phyloP scores from a whole-genome alignment of 108 stramenopile genomes.

The Cyclotella choctawhatcheeana region DNA sequence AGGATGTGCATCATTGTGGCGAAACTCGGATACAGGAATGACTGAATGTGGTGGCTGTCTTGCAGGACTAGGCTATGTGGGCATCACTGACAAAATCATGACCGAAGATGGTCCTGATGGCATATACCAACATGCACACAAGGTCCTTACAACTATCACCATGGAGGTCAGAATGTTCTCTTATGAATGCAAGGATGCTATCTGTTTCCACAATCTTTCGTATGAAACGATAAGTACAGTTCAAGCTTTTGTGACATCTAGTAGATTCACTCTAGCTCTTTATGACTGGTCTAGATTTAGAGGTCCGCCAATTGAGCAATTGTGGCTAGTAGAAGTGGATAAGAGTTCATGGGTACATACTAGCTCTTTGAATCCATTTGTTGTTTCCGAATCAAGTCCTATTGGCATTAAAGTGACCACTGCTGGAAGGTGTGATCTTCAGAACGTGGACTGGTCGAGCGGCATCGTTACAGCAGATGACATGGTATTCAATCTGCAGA shows the following conservation, averaged over 20 bases:
- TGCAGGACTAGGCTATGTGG: not conserved
- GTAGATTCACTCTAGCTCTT: not conserved
- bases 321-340: not conserved
- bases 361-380: not conserved
- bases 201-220: not conserved
- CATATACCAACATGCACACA: constrained; percentile 9
- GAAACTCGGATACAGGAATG: constrained; percentile 14
- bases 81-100: not conserved
- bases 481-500: not conserved
- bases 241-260: not conserved
- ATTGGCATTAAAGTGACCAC: constrained; percentile 9
- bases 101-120: constrained; percentile 3
- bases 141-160: not conserved
- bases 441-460: not conserved
- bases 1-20: constrained; percentile 8
- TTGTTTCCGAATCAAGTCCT: not conserved
- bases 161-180: not conserved
- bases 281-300: not conserved
- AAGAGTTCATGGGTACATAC: not conserved
- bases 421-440: constrained; percentile 10
- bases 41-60: constrained; percentile 22
- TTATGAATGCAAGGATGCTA: not conserved
- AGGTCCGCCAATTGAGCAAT: not conserved
- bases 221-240: not conserved
- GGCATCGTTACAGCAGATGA: not conserved